Evolutionary conservation across 2,329 filamentous ascomycete species (phyloP).

Genomic region (Nannizzia gypsea): DNA sequence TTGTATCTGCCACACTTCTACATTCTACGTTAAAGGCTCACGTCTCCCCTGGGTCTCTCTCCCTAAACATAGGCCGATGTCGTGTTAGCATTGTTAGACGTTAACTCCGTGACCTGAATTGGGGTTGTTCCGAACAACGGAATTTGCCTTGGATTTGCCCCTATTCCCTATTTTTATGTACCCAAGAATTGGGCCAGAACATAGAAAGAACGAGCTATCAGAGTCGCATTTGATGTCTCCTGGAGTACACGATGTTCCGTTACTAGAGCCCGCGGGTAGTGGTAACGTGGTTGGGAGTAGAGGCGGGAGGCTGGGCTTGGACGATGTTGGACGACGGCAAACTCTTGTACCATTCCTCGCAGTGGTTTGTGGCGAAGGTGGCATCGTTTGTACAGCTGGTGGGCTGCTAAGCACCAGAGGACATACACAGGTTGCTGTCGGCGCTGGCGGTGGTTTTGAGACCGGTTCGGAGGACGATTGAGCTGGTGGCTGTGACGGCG

Average conservation of each 20-base stretch:
- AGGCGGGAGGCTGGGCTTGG: neutral
- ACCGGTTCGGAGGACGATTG: neutral
- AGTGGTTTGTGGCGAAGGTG: neutral
- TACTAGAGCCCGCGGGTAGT: neutral
- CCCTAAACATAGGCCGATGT: neutral
- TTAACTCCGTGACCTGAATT: neutral
- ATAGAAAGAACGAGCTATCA: slow-evolving; percentile 10
- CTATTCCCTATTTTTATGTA: slow-evolving; percentile 12
- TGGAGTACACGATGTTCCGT: slow-evolving; percentile 3
- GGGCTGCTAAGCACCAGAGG: neutral
- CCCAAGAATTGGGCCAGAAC: neutral
- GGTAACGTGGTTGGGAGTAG: neutral
- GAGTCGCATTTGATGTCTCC: slow-evolving; percentile 12
- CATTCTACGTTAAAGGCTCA: neutral
- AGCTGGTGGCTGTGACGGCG: neutral
- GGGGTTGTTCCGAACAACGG: neutral
- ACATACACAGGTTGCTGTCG: neutral
- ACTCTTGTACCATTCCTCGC: neutral
- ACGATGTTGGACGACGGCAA: neutral
- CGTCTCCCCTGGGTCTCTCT: neutral
- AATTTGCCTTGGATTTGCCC: slow-evolving; percentile 4
- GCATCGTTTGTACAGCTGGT: neutral
- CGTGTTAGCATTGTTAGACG: neutral
- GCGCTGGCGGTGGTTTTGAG: neutral
- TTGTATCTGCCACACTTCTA: neutral